Conservation (phyloP, 1,284 basidiomycete species). For the Irpex sp. region DNA sequence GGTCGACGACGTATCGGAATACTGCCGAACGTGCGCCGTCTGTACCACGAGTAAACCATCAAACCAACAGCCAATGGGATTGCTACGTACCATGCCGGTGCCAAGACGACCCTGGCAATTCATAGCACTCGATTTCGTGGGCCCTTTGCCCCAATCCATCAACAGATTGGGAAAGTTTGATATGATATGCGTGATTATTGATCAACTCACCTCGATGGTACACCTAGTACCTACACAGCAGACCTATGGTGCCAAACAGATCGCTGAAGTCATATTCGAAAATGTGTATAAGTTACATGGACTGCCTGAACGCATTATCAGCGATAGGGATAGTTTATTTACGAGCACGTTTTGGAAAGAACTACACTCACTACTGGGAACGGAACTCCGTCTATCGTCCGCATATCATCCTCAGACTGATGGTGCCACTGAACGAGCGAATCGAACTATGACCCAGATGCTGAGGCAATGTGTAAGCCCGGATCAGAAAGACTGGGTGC, state of each 20-base stretch:
- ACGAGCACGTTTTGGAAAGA: slow-evolving; percentile 40
- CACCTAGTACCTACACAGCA: slow-evolving; percentile 26
- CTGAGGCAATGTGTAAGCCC: slow-evolving; percentile 28
- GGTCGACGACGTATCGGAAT: slow-evolving; percentile 19
- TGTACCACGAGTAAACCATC: slow-evolving; percentile 24
- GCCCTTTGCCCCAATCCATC: slow-evolving; percentile 29
- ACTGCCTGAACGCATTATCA: slow-evolving; percentile 35
- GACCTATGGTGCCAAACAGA: slow-evolving; percentile 30
- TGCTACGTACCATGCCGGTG: slow-evolving; percentile 22
- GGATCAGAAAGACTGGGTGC: slow-evolving; percentile 36
- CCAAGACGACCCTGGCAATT: slow-evolving; percentile 25
- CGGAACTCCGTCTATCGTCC: slow-evolving; percentile 35
- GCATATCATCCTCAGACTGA: slow-evolving; percentile 44
- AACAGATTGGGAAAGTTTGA: slow-evolving; percentile 27
- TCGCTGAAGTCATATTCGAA: slow-evolving; percentile 39
- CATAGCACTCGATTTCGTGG: slow-evolving; percentile 35
- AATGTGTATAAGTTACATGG: slow-evolving; percentile 38
- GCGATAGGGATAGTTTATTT: slow-evolving; percentile 39
- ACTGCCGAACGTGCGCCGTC: slow-evolving; percentile 23
- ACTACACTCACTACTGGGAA: slow-evolving; percentile 30
- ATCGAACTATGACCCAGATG: slow-evolving; percentile 36
- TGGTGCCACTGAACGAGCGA: slow-evolving; percentile 36
- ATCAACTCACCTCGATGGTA: slow-evolving; percentile 31
- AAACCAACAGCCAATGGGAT: slow-evolving; percentile 23
- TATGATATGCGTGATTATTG: slow-evolving; percentile 29